Conservation (phyloP, 2,329 filamentous ascomycete species). For the Fusarium zealandicum region DNA sequence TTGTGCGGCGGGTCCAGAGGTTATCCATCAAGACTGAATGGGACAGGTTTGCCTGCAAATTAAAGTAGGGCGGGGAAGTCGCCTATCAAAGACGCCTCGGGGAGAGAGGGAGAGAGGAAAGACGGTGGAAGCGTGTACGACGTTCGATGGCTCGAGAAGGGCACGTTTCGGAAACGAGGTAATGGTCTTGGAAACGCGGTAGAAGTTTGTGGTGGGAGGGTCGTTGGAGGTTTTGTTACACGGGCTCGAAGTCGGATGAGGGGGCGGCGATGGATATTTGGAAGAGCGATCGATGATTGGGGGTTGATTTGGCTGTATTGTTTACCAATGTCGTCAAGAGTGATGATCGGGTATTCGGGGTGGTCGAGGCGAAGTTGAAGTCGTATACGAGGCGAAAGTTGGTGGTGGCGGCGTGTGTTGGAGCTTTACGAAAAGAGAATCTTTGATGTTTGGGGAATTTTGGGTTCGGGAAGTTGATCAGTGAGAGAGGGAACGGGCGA, state of each 20-base stretch:
- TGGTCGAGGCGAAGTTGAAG: conserved; percentile 2
- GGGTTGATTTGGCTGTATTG: conserved; percentile 14
- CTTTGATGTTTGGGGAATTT: conserved; percentile 30
- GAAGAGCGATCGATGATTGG: conserved; percentile 10
- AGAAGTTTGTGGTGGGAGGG: conserved; percentile 26
- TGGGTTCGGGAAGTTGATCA: conserved; percentile 17
- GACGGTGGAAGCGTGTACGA: conserved; percentile 11
- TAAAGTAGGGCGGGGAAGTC: conserved; percentile 37
- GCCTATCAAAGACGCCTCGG: conserved; percentile 33
- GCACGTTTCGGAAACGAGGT: background rate
- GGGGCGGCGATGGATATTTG: conserved; percentile 28
- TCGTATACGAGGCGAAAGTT: background rate
- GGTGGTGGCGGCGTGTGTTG: conserved; percentile 6
- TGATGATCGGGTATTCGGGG: conserved; percentile 15
- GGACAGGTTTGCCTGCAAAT: conserved; percentile 34
- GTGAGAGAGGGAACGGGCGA: conserved; percentile 28
- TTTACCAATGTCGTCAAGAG: background rate
- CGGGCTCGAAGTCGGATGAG: conserved; percentile 30
- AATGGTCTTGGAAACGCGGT: conserved; percentile 5
- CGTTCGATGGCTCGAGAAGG: conserved; percentile 2
- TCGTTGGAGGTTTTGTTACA: conserved; percentile 23
- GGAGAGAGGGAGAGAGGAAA: conserved; percentile 11
- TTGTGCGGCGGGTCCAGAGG: conserved; percentile 83
- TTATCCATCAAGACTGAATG: conserved; percentile 63
- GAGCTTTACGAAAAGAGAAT: conserved; percentile 6